phyloP scores from a whole-genome alignment of 495 filamentous ascomycete genomes.

The Lasiosphaeris hirsuta region DNA sequence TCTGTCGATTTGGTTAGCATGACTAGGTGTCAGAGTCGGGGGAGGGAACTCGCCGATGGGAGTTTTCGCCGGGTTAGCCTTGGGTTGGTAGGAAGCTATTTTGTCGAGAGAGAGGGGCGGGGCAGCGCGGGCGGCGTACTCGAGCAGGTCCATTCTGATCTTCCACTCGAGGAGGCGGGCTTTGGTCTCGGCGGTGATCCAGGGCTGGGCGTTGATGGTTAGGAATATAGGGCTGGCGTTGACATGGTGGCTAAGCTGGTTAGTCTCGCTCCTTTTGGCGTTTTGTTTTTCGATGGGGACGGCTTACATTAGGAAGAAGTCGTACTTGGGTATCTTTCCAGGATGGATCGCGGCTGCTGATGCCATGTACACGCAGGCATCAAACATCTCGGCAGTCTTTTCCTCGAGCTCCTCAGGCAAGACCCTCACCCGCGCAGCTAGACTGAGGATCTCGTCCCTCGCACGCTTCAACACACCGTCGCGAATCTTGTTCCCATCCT shows the following conservation, averaged over 20 bases:
- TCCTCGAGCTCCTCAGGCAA: conserved; percentile 60
- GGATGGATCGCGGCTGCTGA: conserved; percentile 57
- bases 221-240: conserved; percentile 40
- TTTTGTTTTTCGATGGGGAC: not conserved
- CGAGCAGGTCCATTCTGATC: conserved; percentile 62
- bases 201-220: conserved; percentile 35
- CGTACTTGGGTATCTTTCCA: conserved; percentile 63
- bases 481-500: conserved; percentile 60
- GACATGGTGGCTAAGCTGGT: conserved; percentile 38
- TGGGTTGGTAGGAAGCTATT: conserved; percentile 51
- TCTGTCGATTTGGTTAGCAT: conserved; percentile 18
- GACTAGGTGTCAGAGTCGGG: not conserved
- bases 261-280: not conserved
- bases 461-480: conserved; percentile 65
- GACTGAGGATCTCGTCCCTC: conserved; percentile 56
- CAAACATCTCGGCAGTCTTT: conserved; percentile 73
- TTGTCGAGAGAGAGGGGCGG: conserved; percentile 55
- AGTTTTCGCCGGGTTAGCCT: not conserved
- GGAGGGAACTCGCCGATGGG: not conserved
- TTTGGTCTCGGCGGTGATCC: conserved; percentile 47
- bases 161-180: conserved; percentile 72
- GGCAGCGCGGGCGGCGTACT: conserved; percentile 60
- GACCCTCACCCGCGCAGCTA: conserved; percentile 59
- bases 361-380: conserved; percentile 62
- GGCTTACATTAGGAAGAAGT: conserved; percentile 74